phyloP scores from a whole-genome alignment of 2,329 filamentous ascomycete species.

The Stachybotrys chartarum region DNA sequence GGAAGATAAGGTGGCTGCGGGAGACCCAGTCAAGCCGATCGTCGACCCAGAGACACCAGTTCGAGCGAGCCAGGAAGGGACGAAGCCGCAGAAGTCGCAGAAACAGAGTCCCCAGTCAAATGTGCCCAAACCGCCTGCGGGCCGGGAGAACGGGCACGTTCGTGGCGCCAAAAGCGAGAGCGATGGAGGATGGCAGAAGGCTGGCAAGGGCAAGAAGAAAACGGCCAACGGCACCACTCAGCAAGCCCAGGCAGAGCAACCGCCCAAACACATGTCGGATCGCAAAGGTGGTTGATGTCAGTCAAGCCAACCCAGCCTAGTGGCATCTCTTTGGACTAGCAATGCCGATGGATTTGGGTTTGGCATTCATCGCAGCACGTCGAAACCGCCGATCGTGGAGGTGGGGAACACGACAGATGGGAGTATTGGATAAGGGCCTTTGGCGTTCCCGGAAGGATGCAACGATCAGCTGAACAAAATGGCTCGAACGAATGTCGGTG shows the following conservation, averaged over 20 bases:
- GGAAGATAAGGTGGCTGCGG: conserved; percentile 10
- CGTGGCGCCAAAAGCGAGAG: conserved; percentile 49
- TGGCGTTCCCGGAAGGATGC: neutral
- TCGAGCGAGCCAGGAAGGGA: conserved; percentile 7
- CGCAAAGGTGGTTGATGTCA: conserved; percentile 51
- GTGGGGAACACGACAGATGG: neutral
- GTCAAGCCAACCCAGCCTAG: neutral
- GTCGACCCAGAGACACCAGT: conserved; percentile 4
- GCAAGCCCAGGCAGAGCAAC: conserved; percentile 39
- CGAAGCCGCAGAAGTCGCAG: conserved; percentile 16
- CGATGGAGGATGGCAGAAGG: conserved; percentile 52
- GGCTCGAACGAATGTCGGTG: neutral
- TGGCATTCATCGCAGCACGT: too few relatives aligned
- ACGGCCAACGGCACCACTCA: conserved; percentile 28
- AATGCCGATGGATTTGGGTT: too few relatives aligned
- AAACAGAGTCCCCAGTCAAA: conserved; percentile 13
- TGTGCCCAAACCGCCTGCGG: conserved; percentile 29
- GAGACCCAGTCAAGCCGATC: conserved; percentile 10
- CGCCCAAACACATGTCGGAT: conserved; percentile 51
- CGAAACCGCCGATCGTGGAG: neutral
- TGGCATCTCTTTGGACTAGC: neutral
- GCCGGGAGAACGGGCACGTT: conserved; percentile 45
- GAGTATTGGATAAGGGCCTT: neutral
- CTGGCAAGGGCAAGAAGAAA: conserved; percentile 42
- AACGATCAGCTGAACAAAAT: neutral